phyloP scores from a whole-genome alignment of 768 basidiomycete species.

The Royoungia palumana region DNA sequence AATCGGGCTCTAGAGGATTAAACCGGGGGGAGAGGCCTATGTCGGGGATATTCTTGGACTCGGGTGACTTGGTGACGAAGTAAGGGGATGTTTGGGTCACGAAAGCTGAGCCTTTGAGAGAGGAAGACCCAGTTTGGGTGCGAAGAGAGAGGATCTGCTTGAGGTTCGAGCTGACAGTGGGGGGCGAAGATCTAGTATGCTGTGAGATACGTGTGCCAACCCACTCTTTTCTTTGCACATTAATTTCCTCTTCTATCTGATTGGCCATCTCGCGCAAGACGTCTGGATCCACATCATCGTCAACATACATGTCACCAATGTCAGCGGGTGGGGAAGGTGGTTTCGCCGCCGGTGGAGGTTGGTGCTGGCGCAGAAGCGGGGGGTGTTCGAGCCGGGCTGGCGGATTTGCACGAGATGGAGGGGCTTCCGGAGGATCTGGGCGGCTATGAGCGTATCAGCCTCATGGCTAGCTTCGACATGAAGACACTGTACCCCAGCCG shows the following conservation, averaged over 20 bases:
- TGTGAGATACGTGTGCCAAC: neutral
- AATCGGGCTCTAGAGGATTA: slow-evolving; percentile 13
- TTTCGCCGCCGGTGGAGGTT: slow-evolving; percentile 4
- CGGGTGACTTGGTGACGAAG: slow-evolving; percentile 12
- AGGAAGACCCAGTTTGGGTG: slow-evolving; percentile 3
- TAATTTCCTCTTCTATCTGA: slow-evolving; percentile 14
- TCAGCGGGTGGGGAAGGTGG: slow-evolving; percentile 13
- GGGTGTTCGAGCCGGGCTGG: slow-evolving; percentile 12
- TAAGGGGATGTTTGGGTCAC: slow-evolving; percentile 16
- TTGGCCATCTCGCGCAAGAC: slow-evolving; percentile 23
- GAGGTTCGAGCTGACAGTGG: neutral
- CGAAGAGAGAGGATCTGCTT: neutral
- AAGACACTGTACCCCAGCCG: slow-evolving; percentile 58
- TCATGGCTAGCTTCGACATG: neutral
- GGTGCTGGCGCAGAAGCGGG: slow-evolving; percentile 16
- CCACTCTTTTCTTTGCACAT: slow-evolving; percentile 1
- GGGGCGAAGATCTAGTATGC: neutral
- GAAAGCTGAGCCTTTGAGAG: slow-evolving; percentile 7
- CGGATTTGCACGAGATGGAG: slow-evolving; percentile 10
- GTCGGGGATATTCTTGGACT: slow-evolving; percentile 16
- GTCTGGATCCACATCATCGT: slow-evolving; percentile 30
- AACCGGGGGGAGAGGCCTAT: slow-evolving; percentile 33
- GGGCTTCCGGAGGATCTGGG: slow-evolving; percentile 23
- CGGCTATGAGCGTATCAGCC: slow-evolving; percentile 14
- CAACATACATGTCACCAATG: slow-evolving; percentile 22